Base-by-base conservation (phyloP, 1,139 yeast genomes). In the Saccharomyces pastorianus region DNA sequence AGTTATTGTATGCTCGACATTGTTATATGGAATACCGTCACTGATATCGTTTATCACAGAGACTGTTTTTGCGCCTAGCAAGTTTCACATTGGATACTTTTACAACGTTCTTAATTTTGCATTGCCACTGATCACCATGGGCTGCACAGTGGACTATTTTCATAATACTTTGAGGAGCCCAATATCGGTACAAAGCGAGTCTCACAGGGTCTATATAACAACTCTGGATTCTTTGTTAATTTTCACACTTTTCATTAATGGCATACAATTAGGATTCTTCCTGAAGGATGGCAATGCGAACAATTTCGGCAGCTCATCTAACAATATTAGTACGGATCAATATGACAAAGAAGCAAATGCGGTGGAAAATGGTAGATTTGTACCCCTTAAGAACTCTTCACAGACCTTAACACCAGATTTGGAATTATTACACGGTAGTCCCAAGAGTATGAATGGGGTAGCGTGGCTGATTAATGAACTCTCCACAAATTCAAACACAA, bases 361-460 rank as follows among this genome's bases (percentile, higher is more conserved):
- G 9, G 20, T 23, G 6, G 51, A 56, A 7, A 46, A 50, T 32
- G 59, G 60, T n/a, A 62, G 56, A 50, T 63, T 58, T 47, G 58
- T 67, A 6, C 63, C 66, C 3, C 47, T 66, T 50, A 69, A 69
- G 53, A 58, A 62, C 51, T 68, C 71, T 3, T 61, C 69, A 3
- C 71, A 67, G 51, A 69, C 73, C 0, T 49, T 69, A 38, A 67
- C 69, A 3, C 69, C 71, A 11, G 65, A 63, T 26, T 57, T 64
- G 58, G 70, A 65, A 8, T 31, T 49, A 38, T 38, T 38, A 11
- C 23, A 38, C 20, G 44, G 44, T 20, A 13, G 25, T 17, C n/a
- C 44, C n/a, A 38, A 20, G 13, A 46, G 32, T 26, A 27, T 31
- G 17, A 13, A 17, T 20, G 20, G 25, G 6, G 44, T 38, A 38